These are phyloP conservation scores for Tulasnella sp. DNA, from an alignment of 768 basidiomycete species.

Conservation along the genomic window DNA sequence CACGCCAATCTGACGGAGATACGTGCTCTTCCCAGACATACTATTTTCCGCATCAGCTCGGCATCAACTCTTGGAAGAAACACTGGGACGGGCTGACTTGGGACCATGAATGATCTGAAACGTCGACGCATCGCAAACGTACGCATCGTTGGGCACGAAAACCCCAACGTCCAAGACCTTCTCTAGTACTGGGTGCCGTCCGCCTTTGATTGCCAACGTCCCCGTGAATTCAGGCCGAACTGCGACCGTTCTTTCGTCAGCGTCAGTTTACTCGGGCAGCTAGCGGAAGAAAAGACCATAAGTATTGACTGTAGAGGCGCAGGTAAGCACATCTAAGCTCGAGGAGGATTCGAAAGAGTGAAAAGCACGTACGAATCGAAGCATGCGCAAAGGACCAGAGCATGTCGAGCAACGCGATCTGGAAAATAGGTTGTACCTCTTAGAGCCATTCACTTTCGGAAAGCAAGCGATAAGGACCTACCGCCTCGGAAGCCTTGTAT, in stretches of 20 bases:
- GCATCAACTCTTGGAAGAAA: background rate
- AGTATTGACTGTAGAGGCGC: constrained; percentile 46
- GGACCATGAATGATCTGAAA: constrained; percentile 95
- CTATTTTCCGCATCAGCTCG: constrained; percentile 45
- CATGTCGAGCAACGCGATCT: constrained; percentile 90
- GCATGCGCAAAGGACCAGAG: constrained; percentile 85
- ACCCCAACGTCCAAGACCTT: constrained; percentile 66
- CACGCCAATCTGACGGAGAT: constrained; percentile 83
- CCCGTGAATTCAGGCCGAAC: constrained; percentile 92
- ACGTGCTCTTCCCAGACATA: constrained; percentile 93
- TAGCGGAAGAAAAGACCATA: constrained; percentile 45
- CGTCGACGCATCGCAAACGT: constrained; percentile 76
- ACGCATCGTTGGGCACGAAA: constrained; percentile 88
- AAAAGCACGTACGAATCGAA: constrained; percentile 65
- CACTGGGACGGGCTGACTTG: constrained; percentile 62
- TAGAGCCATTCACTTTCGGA: background rate
- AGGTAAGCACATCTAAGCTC: too few species aligned
- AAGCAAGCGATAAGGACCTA: constrained; percentile 43
- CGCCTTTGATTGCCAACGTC: constrained; percentile 85
- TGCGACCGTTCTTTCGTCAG: constrained; percentile 42
- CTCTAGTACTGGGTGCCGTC: constrained; percentile 87
- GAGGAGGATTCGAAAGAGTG: too few species aligned
- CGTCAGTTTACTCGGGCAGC: background rate
- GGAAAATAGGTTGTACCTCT: background rate
- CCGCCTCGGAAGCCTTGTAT: constrained; percentile 90